Percentiles rank a stretch among this genome's conserved stretches.
These are phyloP conservation scores for Candida vartiovaarae DNA, from an alignment of 805 yeast species.

Conservation along the genomic window DNA sequence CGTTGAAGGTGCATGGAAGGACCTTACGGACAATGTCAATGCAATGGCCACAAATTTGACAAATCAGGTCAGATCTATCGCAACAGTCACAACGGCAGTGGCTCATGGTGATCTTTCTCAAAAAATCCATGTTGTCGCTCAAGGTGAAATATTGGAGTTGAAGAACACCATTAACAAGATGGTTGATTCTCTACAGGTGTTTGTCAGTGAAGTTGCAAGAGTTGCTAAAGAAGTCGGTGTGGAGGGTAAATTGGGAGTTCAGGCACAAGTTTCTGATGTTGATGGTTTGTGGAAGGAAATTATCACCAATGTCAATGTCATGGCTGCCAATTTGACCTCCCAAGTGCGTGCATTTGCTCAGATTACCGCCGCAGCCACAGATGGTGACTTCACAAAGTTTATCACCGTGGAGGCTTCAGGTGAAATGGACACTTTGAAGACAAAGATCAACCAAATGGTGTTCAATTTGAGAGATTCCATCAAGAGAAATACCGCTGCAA, in stretches of 20 bases:
- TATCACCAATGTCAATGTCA: slow-evolving; percentile 84
- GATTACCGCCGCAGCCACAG: slow-evolving; percentile 90
- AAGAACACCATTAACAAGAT: slow-evolving; percentile 83
- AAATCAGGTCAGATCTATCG: slow-evolving; percentile 88
- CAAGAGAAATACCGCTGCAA: slow-evolving; percentile 86
- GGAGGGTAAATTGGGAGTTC: slow-evolving; percentile 88
- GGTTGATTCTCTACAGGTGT: slow-evolving; percentile 86
- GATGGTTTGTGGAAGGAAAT: slow-evolving; percentile 91
- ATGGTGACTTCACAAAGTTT: slow-evolving; percentile 85
- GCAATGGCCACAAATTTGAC: slow-evolving; percentile 91
- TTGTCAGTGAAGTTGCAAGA: slow-evolving; percentile 82
- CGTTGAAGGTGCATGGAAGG: slow-evolving; percentile 90
- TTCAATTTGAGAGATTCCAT: slow-evolving; percentile 80
- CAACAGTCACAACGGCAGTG: slow-evolving; percentile 89
- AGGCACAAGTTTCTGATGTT: slow-evolving; percentile 85
- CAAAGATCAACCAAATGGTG: slow-evolving; percentile 71
- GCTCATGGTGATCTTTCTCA: slow-evolving; percentile 90
- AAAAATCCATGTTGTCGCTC: slow-evolving; percentile 83
- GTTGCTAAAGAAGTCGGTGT: slow-evolving; percentile 93
- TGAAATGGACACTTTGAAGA: slow-evolving; percentile 63
- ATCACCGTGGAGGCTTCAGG: slow-evolving; percentile 90
- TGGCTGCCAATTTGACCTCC: slow-evolving; percentile 90
- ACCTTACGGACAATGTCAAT: slow-evolving; percentile 83
- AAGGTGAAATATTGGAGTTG: slow-evolving; percentile 82
- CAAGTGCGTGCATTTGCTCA: slow-evolving; percentile 93